Evolutionary conservation across 2,329 filamentous ascomycete genomes (phyloP), one percentile per base, ranked within the genome.

Genomic region (Tolypocladium inflatum): DNA sequence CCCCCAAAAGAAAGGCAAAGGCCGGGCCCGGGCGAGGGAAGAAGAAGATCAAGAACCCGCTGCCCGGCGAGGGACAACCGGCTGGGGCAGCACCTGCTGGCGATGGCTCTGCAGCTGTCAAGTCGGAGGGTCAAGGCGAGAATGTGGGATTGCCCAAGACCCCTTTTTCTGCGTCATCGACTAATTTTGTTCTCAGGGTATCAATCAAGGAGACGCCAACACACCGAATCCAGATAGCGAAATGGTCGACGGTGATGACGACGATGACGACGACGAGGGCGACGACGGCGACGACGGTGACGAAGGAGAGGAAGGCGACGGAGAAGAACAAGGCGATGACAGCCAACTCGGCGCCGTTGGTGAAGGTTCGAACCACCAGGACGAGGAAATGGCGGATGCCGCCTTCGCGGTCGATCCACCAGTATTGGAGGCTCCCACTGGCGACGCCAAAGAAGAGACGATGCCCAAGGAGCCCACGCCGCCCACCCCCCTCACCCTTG

Each of bases 1-100:
- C 89, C 1, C 89, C 89, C 0, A 91, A 91, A 71, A 87, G 90
- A 71, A 96, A 93, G 78, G 79, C 82, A 54, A 92, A 89, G 71
- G 88, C 73, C 35, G 79, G 90, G 0, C 85, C 89, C 41, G 90
- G 90, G 9, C 84, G 91, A 61, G 90, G 90, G 19, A 81, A 85
- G 61, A 93, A 88, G 79, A 92, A 89, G 81, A 89, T 87, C 73
- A 90, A 87, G 70, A 69, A 77, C 64, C 74, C 74, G 19, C 60
- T 75, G 15, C 73, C 74, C 2, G 66, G 70, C 13, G 66, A 70
- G 30, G 70, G 67, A 3, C 71, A 75, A 64, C 55, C 62, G 23
- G 55, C 58, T 3, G 58, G 61, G 11, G 57, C 59, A 33, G 68
- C 70, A 30, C 72, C 74, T 38, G 69, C 70, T 37, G 71, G 59